Evolutionary conservation across 768 basidiomycete species (phyloP).

Genomic region (Mycena venus): DNA sequence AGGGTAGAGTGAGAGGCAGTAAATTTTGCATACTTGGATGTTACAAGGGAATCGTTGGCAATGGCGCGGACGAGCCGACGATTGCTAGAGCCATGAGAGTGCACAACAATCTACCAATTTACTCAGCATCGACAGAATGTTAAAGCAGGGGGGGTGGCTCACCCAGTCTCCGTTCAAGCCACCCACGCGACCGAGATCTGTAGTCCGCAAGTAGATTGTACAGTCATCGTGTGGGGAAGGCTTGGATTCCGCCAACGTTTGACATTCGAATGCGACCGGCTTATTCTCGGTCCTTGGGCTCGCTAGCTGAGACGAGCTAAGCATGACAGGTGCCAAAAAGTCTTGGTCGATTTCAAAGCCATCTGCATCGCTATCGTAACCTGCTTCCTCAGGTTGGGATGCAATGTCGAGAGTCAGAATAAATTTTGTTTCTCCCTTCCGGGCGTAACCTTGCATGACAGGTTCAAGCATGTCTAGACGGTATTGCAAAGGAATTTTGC

Average conservation of each 20-base stretch:
- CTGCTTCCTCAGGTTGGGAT: slow-evolving; percentile 29
- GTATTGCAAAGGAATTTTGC: slow-evolving; percentile 50
- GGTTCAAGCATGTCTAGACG: slow-evolving; percentile 76
- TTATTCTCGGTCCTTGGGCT: slow-evolving; percentile 23
- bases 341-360: slow-evolving; percentile 78
- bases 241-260: slow-evolving; percentile 49
- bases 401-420: slow-evolving; percentile 54
- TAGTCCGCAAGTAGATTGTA: slow-evolving; percentile 72
- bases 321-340: slow-evolving; percentile 72
- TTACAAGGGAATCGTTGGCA: slow-evolving; percentile 61
- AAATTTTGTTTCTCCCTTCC: slow-evolving; percentile 64
- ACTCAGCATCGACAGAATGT: slow-evolving; percentile 11
- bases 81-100: slow-evolving; percentile 47
- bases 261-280: slow-evolving; percentile 34
- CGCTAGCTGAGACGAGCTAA: slow-evolving; percentile 39
- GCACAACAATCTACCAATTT: slow-evolving; percentile 63
- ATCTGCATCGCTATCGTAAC: slow-evolving; percentile 48
- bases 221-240: slow-evolving; percentile 59
- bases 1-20: slow-evolving; percentile 7
- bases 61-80: slow-evolving; percentile 71
- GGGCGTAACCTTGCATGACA: slow-evolving; percentile 76
- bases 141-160: slow-evolving; percentile 33
- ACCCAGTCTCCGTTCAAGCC: slow-evolving; percentile 87
- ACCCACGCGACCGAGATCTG: slow-evolving; percentile 76
- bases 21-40: slow-evolving; percentile 48